Evolutionary conservation across 2,329 filamentous ascomycete genomes (phyloP).

Genomic region (Paecilomyces sp.): DNA sequence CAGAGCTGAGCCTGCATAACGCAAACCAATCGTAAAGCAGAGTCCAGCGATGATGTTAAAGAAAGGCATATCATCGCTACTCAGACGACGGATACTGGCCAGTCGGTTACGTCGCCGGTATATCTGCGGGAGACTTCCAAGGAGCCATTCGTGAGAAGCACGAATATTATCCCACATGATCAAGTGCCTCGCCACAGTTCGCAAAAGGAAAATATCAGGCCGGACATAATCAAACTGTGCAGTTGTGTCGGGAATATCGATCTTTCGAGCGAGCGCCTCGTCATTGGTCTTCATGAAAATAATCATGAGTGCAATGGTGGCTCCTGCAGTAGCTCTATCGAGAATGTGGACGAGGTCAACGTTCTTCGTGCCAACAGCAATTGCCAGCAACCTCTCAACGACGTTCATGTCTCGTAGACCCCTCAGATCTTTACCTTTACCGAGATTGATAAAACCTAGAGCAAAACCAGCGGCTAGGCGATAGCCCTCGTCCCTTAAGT

Average conservation of each 20-base stretch:
- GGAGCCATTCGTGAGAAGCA: conserved; percentile 67
- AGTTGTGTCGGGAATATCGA: conserved; percentile 84
- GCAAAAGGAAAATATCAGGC: conserved; percentile 83
- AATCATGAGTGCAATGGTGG: conserved; percentile 79
- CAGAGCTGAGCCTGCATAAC: conserved; percentile 67
- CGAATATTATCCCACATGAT: conserved; percentile 87
- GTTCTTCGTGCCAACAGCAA: conserved; percentile 83
- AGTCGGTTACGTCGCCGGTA: conserved; percentile 61
- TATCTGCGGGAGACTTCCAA: conserved; percentile 61
- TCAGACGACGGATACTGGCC: conserved; percentile 53
- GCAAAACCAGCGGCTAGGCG: conserved; percentile 89
- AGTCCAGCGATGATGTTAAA: conserved; percentile 88
- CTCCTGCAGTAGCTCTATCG: conserved; percentile 88
- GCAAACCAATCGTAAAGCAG: conserved; percentile 69
- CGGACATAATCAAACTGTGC: conserved; percentile 93
- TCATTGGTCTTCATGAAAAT: conserved; percentile 98
- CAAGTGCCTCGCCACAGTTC: conserved; percentile 80
- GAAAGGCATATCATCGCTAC: conserved; percentile 79
- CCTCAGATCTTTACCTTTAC: conserved; percentile 78
- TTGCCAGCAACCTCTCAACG: conserved; percentile 75
- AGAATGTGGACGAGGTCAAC: conserved; percentile 88
- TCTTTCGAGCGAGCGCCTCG: conserved; percentile 75
- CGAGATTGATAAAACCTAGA: conserved; percentile 88
- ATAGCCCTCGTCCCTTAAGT: conserved; percentile 89
- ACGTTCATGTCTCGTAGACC: conserved; percentile 91